Percentiles rank a stretch among this genome's conserved stretches.
Conservation (phyloP, 345 rosid genomes). For the Eucalyptus polyanthemos region DNA sequence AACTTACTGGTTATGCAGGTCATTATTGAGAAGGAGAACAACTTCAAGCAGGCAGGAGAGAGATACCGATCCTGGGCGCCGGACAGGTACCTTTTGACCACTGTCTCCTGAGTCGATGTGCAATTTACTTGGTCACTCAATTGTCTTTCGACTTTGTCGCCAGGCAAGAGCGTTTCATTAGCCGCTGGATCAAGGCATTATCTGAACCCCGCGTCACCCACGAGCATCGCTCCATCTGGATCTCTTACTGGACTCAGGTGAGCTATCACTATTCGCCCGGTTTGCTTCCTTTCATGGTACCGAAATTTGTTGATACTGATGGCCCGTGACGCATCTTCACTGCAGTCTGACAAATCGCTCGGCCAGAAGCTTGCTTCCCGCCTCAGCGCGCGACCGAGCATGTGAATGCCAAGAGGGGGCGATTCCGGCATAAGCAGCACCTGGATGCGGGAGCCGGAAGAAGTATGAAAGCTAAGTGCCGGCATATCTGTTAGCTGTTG, state of each 20-base stretch:
- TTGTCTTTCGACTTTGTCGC: neutral
- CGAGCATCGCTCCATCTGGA: slow-evolving; percentile 79
- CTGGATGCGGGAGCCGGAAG: neutral
- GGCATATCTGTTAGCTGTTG: neutral
- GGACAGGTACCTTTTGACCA: slow-evolving; percentile 43
- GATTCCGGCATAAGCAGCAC: neutral
- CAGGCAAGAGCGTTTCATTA: slow-evolving; percentile 85
- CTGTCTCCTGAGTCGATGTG: neutral
- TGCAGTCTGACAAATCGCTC: slow-evolving; percentile 3
- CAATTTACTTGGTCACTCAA: neutral
- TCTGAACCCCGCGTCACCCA: slow-evolving; percentile 81
- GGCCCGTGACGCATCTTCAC: neutral
- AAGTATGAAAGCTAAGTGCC: neutral
- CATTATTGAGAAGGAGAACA: slow-evolving; percentile 76
- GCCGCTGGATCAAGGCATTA: slow-evolving; percentile 66
- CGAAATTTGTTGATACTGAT: neutral
- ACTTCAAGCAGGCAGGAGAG: slow-evolving; percentile 95
- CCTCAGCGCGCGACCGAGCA: neutral
- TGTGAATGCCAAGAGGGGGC: neutral
- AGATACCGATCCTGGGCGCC: slow-evolving; percentile 73
- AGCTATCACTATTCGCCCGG: neutral
- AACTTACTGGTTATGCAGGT: slow-evolving; percentile 24
- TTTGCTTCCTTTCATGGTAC: neutral
- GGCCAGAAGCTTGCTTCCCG: slow-evolving; percentile 6
- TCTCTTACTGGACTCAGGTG: slow-evolving; percentile 82